These are phyloP conservation scores for Chalciporus pseudorubinellus DNA, from an alignment of 768 basidiomycete species.

Conservation along the genomic window DNA sequence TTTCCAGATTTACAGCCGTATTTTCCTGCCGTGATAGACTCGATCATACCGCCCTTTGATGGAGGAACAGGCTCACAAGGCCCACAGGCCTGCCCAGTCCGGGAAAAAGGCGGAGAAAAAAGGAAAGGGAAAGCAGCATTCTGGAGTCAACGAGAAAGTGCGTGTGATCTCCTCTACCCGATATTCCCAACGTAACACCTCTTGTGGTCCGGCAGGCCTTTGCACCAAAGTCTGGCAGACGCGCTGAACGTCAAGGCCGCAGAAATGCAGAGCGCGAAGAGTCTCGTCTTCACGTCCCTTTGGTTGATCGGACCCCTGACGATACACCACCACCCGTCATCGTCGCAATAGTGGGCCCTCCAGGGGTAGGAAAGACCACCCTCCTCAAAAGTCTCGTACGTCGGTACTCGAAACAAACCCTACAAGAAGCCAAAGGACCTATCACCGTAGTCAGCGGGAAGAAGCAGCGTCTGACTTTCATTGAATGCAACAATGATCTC, in stretches of 20 bases:
- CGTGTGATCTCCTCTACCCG: neutral
- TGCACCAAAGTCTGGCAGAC: constrained; percentile 85
- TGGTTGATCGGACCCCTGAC: constrained; percentile 92
- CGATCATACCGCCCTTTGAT: constrained; percentile 32
- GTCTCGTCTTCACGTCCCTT: constrained; percentile 91
- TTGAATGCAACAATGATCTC: constrained; percentile 97
- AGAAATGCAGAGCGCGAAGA: constrained; percentile 93
- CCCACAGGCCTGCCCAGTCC: constrained; percentile 72
- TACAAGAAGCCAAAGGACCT: constrained; percentile 87
- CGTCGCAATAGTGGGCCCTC: constrained; percentile 92
- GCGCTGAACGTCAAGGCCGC: constrained; percentile 85
- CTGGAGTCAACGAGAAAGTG: constrained; percentile 91
- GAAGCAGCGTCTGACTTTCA: constrained; percentile 88
- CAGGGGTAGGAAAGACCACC: constrained; percentile 96
- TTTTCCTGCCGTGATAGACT: constrained; percentile 3
- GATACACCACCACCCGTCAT: constrained; percentile 90
- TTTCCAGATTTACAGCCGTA: constrained; percentile 8
- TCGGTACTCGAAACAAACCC: constrained; percentile 90
- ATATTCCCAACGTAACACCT: neutral
- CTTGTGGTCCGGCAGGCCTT: constrained; percentile 56
- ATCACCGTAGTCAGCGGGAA: constrained; percentile 95
- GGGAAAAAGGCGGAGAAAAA: constrained; percentile 78
- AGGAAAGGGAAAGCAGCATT: constrained; percentile 63
- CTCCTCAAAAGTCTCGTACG: constrained; percentile 88
- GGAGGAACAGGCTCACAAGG: constrained; percentile 79